phyloP scores from a whole-genome alignment of 805 yeast genomes.

The Wickerhamiella azymoides region DNA sequence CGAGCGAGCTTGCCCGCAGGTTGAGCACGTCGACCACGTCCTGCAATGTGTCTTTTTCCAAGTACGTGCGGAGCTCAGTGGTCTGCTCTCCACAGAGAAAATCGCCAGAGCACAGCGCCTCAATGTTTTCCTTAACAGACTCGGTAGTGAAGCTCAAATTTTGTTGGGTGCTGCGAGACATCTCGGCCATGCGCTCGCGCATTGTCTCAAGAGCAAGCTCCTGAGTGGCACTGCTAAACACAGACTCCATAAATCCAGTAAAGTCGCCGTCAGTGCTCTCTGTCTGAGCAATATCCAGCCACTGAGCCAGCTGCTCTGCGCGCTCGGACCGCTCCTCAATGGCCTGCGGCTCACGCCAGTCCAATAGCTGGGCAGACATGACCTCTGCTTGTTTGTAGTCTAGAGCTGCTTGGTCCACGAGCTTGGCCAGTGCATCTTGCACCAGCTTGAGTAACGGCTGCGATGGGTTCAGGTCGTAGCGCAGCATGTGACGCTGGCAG shows the following conservation, averaged over 20 bases:
- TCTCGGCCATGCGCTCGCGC: neutral
- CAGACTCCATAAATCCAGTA: neutral
- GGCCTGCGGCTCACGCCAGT: neutral
- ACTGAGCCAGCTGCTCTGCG: neutral
- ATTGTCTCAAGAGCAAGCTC: neutral
- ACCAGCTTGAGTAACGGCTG: neutral
- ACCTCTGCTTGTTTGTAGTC: neutral
- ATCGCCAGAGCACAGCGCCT: neutral
- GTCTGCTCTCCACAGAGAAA: neutral
- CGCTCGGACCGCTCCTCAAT: neutral
- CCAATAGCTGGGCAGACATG: neutral
- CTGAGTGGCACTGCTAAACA: neutral
- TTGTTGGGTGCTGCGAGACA: neutral
- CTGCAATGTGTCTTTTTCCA: neutral
- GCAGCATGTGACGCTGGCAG: neutral
- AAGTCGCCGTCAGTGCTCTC: neutral
- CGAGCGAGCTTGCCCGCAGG: neutral
- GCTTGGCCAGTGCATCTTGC: neutral
- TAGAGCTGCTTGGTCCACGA: neutral
- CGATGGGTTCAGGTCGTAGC: neutral
- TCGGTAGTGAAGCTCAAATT: neutral
- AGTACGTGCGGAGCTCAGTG: neutral
- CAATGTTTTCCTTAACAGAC: neutral
- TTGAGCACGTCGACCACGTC: conserved; percentile 3
- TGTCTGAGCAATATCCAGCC: neutral